Evolutionary conservation across 345 rosid species (phyloP), one percentile per base, ranked within the genome.

Genomic region (Bretschneidera sinensis): DNA sequence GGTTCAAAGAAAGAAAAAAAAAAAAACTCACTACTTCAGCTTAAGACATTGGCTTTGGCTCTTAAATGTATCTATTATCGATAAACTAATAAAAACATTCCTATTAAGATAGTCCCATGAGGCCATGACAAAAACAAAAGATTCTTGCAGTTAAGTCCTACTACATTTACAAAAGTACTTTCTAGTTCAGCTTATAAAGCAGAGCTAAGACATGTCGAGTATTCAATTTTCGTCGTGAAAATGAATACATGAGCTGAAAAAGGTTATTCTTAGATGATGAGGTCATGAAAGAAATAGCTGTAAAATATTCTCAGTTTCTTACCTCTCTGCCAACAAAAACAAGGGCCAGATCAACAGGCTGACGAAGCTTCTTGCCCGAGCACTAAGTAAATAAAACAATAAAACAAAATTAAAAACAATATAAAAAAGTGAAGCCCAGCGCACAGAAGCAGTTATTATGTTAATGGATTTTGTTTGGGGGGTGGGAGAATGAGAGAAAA

Each of bases 241-340:
- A 39, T 4, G 11, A 39, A 39, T 39, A 39, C 1, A 39, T 14
- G 16, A 9, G 45, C 45, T 39, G 45, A 39, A 2, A 39, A n/a
- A 1, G 16, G 45, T 39, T 1, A 39, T 11, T 39, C 11, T 9
- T 39, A 39, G 45, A 39, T 39, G 45, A 39, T 39, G 33, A 28
- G 33, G 33, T 28, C 33, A 28, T 28, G 3, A 28, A 28, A 28
- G 5, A 28, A 2, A 28, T 28, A 28, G n/a, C n/a, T 28, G 16
- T 39, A 39, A 1, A 23, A 55, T 55, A 23, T 60, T n/a, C n/a
- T n/a, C n/a, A n/a, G n/a, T n/a, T n/a, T n/a, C 63, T 76, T 78
- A 94, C 99, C 92, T 86, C 84, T 71, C 86, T 79, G 61, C 99
- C 97, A 22, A 91, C 78, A 80, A 94, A 91, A 69, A 94, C 82